phyloP scores from a whole-genome alignment of 441 rosid species.

The Syzygium malaccense region DNA sequence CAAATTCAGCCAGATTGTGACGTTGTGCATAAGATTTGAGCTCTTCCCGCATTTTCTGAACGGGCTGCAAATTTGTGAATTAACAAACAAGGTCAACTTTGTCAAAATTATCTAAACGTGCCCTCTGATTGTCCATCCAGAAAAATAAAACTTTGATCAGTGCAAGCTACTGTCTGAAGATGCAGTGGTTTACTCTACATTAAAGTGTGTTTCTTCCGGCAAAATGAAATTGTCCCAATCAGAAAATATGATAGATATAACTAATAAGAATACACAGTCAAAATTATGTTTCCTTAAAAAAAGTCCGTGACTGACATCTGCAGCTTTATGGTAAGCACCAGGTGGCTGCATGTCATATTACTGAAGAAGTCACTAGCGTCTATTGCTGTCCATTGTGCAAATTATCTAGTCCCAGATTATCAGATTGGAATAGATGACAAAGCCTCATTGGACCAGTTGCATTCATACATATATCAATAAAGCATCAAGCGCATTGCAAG shows the following conservation, averaged over 20 bases:
- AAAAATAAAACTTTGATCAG: neutral
- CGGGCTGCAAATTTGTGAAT: neutral
- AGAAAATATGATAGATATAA: neutral
- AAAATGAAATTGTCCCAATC: neutral
- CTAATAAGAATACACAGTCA: neutral
- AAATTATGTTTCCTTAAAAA: neutral
- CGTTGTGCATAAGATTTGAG: conserved; percentile 61
- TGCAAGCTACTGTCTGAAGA: neutral
- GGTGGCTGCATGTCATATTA: neutral
- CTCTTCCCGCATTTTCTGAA: conserved; percentile 61
- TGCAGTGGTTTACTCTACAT: neutral
- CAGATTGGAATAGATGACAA: neutral
- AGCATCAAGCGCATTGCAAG: neutral
- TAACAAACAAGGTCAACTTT: neutral
- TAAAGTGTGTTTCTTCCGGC: neutral
- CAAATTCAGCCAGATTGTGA: conserved; percentile 45
- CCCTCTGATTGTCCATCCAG: neutral
- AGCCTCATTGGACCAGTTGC: neutral
- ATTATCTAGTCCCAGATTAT: neutral
- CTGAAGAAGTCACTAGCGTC: neutral
- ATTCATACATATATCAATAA: neutral
- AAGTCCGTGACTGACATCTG: neutral
- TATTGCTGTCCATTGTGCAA: neutral
- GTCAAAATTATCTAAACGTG: neutral
- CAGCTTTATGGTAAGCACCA: neutral